These are phyloP conservation scores for Adansonia rubrostipa DNA, from an alignment of 441 rosid genomes.

Conservation along the genomic window DNA sequence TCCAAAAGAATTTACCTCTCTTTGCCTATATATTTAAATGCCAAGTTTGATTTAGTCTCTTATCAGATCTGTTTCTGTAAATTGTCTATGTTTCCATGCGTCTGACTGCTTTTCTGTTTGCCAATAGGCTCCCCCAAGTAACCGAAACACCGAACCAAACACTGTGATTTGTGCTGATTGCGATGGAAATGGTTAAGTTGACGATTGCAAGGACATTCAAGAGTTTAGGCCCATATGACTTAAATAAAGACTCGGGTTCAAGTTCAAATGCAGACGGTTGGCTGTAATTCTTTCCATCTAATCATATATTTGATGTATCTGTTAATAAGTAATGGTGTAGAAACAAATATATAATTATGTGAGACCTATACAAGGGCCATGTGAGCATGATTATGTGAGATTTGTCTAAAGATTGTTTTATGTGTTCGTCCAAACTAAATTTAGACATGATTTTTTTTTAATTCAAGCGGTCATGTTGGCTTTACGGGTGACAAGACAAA, in stretches of 20 bases:
- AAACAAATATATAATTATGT: too few species aligned
- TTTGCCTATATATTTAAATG: background rate
- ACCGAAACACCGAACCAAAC: constrained; percentile 41
- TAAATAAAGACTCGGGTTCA: background rate
- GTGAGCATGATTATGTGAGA: too few species aligned
- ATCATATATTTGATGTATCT: too few species aligned
- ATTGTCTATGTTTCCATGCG: background rate
- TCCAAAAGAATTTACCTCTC: too few species aligned
- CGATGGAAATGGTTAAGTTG: constrained; percentile 54
- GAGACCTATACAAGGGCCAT: too few species aligned
- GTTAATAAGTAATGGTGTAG: too few species aligned
- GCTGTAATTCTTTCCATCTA: background rate
- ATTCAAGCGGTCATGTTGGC: constrained; percentile 46
- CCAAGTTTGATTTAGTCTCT: background rate
- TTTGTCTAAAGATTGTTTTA: too few species aligned
- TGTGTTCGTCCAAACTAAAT: too few species aligned
- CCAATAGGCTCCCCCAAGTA: constrained; percentile 40
- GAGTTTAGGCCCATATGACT: background rate
- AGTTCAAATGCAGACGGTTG: background rate
- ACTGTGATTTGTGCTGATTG: constrained; percentile 51
- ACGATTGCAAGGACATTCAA: background rate
- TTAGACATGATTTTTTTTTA: too few species aligned
- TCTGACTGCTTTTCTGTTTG: background rate
- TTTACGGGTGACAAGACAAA: constrained; percentile 51
- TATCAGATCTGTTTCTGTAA: background rate